Conservation (phyloP, 352 stramenopile species). For the Globisporangium orthogonon region DNA sequence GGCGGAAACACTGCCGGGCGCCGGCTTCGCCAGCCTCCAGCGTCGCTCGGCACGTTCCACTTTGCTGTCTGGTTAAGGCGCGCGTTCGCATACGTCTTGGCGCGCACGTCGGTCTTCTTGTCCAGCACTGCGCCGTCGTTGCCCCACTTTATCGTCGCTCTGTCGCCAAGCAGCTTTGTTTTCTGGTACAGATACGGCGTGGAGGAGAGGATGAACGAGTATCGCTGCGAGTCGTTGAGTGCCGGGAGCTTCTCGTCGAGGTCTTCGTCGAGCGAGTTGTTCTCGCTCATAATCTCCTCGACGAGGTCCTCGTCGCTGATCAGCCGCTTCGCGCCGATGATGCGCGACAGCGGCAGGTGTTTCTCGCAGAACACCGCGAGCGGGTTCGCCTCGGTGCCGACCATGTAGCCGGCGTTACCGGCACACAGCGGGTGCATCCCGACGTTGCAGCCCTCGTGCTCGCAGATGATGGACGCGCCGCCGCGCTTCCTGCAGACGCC, state of each 20-base stretch:
- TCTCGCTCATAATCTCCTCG: conserved; percentile 80
- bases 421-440: conserved; percentile 75
- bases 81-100: conserved; percentile 20
- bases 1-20: conserved; percentile 44
- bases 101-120: conserved; percentile 22
- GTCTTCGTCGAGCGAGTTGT: conserved; percentile 32
- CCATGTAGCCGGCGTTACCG: conserved; percentile 72
- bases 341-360: conserved; percentile 57
- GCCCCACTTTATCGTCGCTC: conserved; percentile 29
- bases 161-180: conserved; percentile 34
- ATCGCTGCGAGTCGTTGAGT: conserved; percentile 34
- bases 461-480: conserved; percentile 73
- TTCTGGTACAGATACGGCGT: conserved; percentile 53
- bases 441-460: conserved; percentile 73
- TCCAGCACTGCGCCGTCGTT: background rate
- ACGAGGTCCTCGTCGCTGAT: conserved; percentile 82
- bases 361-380: conserved; percentile 81
- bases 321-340: conserved; percentile 73
- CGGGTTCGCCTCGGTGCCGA: conserved; percentile 62
- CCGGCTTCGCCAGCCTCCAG: conserved; percentile 36
- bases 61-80: conserved; percentile 26
- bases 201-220: conserved; percentile 72
- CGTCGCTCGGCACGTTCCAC: conserved; percentile 30
- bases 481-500: conserved; percentile 75
- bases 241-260: conserved; percentile 39